These are phyloP conservation scores for Colletotrichum sp. DNA, from an alignment of 2,329 filamentous ascomycete genomes.

Conservation along the genomic window DNA sequence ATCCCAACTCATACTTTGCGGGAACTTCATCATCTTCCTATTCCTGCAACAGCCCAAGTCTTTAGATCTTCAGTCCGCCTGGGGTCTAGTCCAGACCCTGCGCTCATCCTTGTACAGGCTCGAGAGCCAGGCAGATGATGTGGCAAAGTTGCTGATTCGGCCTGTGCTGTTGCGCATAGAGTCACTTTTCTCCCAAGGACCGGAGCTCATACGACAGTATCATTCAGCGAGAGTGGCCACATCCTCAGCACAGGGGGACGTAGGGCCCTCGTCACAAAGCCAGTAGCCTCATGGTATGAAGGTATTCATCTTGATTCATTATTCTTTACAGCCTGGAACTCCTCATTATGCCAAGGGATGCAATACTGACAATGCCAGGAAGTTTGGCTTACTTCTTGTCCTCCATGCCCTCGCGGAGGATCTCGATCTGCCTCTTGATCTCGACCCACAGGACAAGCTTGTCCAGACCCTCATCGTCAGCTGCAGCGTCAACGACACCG, in stretches of 20 bases:
- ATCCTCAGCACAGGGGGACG: not conserved
- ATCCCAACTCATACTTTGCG: conserved; percentile 50
- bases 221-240: not conserved
- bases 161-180: conserved; percentile 42
- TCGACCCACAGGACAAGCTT: conserved; percentile 63
- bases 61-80: conserved; percentile 37
- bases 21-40: conserved; percentile 54
- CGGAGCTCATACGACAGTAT: not conserved
- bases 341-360: not conserved
- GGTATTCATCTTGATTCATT: not conserved
- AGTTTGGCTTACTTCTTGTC: conserved; percentile 24
- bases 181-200: conserved; percentile 44
- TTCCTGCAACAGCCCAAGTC: conserved; percentile 47
- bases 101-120: conserved; percentile 40
- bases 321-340: not conserved
- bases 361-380: not conserved
- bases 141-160: conserved; percentile 35
- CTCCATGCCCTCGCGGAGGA: conserved; percentile 65
- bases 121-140: conserved; percentile 31
- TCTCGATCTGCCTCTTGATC: conserved; percentile 67
- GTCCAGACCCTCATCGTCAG: conserved; percentile 44
- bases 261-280: not conserved
- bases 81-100: conserved; percentile 40
- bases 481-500: conserved; percentile 29
- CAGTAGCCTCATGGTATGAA: not conserved